These are phyloP conservation scores for Peribolospora kevripleyi DNA, from an alignment of 768 basidiomycete genomes.

Conservation along the genomic window DNA sequence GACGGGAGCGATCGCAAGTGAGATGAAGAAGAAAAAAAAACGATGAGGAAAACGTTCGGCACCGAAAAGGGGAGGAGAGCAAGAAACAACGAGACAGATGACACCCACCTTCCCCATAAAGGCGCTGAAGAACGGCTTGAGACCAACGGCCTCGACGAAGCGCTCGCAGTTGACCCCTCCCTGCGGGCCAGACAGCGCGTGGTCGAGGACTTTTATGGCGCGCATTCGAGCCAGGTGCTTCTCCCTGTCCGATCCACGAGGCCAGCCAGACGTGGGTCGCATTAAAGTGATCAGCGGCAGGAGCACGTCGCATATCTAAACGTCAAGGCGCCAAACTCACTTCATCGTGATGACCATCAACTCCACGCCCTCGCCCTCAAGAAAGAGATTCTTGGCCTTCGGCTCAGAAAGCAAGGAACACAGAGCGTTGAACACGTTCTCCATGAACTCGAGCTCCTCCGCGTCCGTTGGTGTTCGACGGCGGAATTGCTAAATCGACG, in stretches of 20 bases:
- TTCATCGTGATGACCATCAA: constrained; percentile 98
- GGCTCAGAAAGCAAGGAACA: constrained; percentile 66
- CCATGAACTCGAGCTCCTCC: constrained; percentile 94
- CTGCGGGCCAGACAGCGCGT: constrained; percentile 57
- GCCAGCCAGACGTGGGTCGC: background rate
- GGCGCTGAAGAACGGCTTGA: constrained; percentile 70
- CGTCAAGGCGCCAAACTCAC: constrained; percentile 24
- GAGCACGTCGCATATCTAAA: constrained; percentile 1
- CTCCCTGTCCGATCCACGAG: constrained; percentile 29
- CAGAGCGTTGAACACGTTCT: constrained; percentile 73
- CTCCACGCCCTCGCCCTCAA: constrained; percentile 80
- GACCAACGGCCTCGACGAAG: constrained; percentile 65
- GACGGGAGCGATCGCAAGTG: background rate
- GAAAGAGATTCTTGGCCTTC: constrained; percentile 51
- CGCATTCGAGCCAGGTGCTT: constrained; percentile 56
- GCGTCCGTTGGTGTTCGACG: constrained; percentile 47
- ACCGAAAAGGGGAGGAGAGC: background rate
- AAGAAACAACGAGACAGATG: background rate
- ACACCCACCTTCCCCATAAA: constrained; percentile 73
- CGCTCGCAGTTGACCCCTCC: constrained; percentile 48
- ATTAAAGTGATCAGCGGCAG: background rate
- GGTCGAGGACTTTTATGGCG: constrained; percentile 72
- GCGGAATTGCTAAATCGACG: background rate
- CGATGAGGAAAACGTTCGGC: background rate
- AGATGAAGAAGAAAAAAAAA: background rate